Evolutionary conservation across 2,329 filamentous ascomycete species (phyloP), one percentile per base, ranked within the genome.

Genomic region (Mollisiaceae sp.): DNA sequence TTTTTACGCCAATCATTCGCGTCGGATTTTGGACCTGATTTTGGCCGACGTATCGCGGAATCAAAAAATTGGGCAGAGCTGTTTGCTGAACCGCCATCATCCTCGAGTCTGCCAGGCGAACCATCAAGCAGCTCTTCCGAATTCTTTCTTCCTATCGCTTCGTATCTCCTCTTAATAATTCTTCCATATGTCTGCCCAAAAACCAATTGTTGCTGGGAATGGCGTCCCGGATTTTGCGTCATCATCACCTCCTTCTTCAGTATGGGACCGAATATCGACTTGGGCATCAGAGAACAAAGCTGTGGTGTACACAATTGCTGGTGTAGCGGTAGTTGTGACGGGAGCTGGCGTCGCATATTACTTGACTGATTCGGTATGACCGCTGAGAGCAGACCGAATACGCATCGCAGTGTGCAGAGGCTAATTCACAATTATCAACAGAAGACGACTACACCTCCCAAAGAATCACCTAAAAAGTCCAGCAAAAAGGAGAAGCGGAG

Each of bases 221-320:
- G 65, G 59, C 45, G 63, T 71, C 66, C 74, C 75, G 64, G 73
- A 69, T 60, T 75, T 77, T 70, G 67, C 73, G 63, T 71, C 71
- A 63, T 74, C 75, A 63, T 71, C 75, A 70, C 67, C 75, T 69
- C 69, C 72, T 63, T 75, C 74, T 63, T 74, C 74, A 56, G 69
- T 75, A 22, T 97, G 93, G 93, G 92, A 97, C 79, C 90, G 94
- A 75, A 83, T 97, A 80, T 91, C 93, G 71, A 89, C 84, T 76
- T 99, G 95, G 94, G 93, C 91, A 15, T 92, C 93, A 2, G 94
- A 98, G 78, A 94, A 99, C 82, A 98, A 97, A 83, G 91, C 92
- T 57, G 86, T 94, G 62, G 94, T 97, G 69, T 99, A 97, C 81
- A 97, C 95, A 72, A 92, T 98, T 80, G 95, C 94, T 63, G 95